Evolutionary conservation across 163 green algal genomes (phyloP).

Genomic region (Scenedesmus sp.): DNA sequence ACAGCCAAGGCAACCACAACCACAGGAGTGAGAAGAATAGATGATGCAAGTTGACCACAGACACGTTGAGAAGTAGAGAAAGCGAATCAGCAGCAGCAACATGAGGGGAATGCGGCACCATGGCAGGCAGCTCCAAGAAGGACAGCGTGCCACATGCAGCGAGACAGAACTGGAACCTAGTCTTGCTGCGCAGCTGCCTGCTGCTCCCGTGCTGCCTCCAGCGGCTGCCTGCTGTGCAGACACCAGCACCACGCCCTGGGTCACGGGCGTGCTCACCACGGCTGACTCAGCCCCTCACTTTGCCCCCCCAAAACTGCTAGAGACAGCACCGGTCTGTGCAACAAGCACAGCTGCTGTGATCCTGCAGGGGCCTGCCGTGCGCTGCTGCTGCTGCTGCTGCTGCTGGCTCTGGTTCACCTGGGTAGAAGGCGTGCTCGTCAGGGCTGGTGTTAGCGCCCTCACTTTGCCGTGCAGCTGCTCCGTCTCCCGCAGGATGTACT

Average conservation of each 20-base stretch:
- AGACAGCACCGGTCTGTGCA: background rate
- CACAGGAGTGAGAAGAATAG: no score
- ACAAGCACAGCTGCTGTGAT: background rate
- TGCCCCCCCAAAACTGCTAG: constrained; percentile 90
- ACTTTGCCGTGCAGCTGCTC: constrained; percentile 94
- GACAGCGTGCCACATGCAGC: no score
- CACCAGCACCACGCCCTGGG: constrained; percentile 79
- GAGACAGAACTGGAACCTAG: no score
- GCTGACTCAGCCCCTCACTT: constrained; percentile 92
- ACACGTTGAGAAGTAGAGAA: no score
- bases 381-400: background rate
- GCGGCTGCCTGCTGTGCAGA: background rate
- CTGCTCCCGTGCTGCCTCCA: no score
- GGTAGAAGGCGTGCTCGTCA: constrained; percentile 98
- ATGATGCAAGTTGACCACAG: no score
- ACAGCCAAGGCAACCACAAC: no score
- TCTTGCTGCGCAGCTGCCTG: no score
- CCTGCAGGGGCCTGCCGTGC: background rate
- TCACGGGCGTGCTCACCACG: constrained; percentile 98
- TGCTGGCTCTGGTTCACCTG: constrained; percentile 70
- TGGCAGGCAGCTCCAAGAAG: no score
- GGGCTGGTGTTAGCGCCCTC: constrained; percentile 93
- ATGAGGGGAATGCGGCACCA: no score
- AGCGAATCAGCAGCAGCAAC: no score
- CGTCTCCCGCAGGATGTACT: constrained; percentile 95